phyloP scores from a whole-genome alignment of 768 basidiomycete genomes.

The Lentinula detonsa region DNA sequence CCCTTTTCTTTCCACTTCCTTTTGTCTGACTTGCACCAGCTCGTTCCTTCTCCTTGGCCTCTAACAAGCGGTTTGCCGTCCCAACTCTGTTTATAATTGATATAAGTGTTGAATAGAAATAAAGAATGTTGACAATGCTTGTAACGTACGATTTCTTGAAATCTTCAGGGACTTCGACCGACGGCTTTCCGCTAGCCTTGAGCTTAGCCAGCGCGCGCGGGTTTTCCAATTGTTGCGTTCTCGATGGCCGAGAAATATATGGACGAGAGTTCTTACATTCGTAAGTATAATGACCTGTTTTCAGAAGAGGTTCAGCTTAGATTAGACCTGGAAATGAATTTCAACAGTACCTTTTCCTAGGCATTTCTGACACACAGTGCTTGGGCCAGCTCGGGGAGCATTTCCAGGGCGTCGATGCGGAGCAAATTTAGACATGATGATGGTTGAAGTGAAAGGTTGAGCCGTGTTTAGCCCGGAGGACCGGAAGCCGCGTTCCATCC shows the following conservation, averaged over 20 bases:
- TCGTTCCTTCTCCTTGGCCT: constrained; percentile 75
- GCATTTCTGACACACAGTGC: constrained; percentile 82
- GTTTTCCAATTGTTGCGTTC: constrained; percentile 81
- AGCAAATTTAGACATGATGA: constrained; percentile 76
- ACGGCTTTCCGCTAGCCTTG: constrained; percentile 65
- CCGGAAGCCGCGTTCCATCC: neutral
- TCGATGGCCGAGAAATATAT: constrained; percentile 85
- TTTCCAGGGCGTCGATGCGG: constrained; percentile 61
- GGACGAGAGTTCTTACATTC: constrained; percentile 80
- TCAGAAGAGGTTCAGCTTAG: neutral
- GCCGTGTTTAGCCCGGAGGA: neutral
- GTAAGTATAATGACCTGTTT: constrained; percentile 81
- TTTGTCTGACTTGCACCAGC: constrained; percentile 30
- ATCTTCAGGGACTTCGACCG: constrained; percentile 85
- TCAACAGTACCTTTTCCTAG: constrained; percentile 51
- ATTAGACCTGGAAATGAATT: neutral
- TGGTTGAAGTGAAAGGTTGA: neutral
- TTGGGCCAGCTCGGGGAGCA: constrained; percentile 55
- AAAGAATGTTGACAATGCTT: neutral
- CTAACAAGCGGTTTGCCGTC: constrained; percentile 80
- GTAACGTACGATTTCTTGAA: constrained; percentile 71
- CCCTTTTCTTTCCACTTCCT: constrained; percentile 30
- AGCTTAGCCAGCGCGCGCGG: constrained; percentile 62
- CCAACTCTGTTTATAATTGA: constrained; percentile 43
- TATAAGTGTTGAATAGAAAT: neutral